phyloP scores from a whole-genome alignment of 768 basidiomycete species.

The Leccinum subgranulosum region DNA sequence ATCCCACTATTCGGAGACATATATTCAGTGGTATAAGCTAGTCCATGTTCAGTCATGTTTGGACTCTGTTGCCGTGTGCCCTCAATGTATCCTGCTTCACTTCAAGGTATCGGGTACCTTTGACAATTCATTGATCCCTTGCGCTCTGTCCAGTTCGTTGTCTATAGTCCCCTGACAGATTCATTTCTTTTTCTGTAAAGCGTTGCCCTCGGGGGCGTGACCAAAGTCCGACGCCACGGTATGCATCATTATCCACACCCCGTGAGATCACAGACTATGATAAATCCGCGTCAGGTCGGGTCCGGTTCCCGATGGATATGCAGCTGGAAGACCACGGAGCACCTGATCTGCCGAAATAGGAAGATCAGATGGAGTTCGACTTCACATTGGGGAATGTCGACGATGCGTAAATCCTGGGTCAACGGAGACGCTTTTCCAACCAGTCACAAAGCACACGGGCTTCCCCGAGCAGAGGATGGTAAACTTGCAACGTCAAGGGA shows the following conservation, averaged over 20 bases:
- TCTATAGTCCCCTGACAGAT: conserved; percentile 72
- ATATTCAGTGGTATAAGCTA: conserved; percentile 7
- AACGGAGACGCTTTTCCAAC: conserved; percentile 81
- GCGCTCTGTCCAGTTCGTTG: conserved; percentile 59
- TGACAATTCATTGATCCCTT: conserved; percentile 68
- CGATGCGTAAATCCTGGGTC: conserved; percentile 83
- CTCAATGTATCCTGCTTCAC: conserved; percentile 32
- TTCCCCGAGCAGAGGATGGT: conserved; percentile 63
- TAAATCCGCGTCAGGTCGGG: conserved; percentile 31
- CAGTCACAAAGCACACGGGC: conserved; percentile 80
- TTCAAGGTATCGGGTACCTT: conserved; percentile 48
- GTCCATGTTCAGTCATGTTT: conserved; percentile 13
- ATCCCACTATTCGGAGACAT: not conserved
- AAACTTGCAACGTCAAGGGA: conserved; percentile 68
- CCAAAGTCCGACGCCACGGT: conserved; percentile 81
- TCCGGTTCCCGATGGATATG: conserved; percentile 76
- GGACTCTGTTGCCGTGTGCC: conserved; percentile 62
- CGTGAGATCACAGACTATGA: not conserved
- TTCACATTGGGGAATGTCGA: conserved; percentile 77
- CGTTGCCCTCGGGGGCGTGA: conserved; percentile 75
- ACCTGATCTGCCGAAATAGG: conserved; percentile 67
- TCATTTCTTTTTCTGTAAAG: conserved; percentile 77
- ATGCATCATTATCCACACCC: conserved; percentile 61
- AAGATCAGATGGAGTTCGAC: conserved; percentile 70
- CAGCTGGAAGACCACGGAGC: conserved; percentile 71